phyloP scores from a whole-genome alignment of 768 basidiomycete species.

The Boletus rex-veris region DNA sequence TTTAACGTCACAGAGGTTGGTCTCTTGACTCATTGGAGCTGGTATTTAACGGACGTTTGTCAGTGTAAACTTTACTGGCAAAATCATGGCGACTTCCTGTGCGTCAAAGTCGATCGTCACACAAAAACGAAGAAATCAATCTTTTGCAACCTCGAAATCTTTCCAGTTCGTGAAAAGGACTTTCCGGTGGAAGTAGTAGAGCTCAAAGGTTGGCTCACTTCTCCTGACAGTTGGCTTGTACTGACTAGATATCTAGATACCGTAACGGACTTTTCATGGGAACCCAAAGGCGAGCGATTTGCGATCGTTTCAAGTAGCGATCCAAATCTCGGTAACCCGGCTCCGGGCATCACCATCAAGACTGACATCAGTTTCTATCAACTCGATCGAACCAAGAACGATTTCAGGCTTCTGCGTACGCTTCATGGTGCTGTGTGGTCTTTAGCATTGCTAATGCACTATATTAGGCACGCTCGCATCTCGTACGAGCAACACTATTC shows the following conservation, averaged over 20 bases:
- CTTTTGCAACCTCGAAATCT: conserved; percentile 97
- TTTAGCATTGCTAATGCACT: conserved; percentile 5
- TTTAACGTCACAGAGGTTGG: conserved; percentile 96
- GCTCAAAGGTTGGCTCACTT: conserved; percentile 68
- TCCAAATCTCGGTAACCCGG: conserved; percentile 87
- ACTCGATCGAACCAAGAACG: conserved; percentile 86
- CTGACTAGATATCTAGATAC: conserved; percentile 55
- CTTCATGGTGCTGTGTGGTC: conserved; percentile 4
- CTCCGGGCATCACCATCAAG: conserved; percentile 90
- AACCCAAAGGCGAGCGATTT: conserved; percentile 96
- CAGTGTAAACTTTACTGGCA: conserved; percentile 99
- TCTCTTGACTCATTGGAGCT: conserved; percentile 13
- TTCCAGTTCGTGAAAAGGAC: conserved; percentile 95
- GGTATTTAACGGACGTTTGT: conserved; percentile 7
- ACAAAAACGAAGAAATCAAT: conserved; percentile 98
- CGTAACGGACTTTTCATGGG: conserved; percentile 97
- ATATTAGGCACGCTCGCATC: conserved; percentile 65
- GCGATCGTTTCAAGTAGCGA: conserved; percentile 93
- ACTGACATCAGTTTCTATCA: conserved; percentile 97
- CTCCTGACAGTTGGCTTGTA: background rate
- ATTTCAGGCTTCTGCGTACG: conserved; percentile 88
- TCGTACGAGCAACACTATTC: conserved; percentile 89
- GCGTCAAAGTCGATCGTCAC: conserved; percentile 98
- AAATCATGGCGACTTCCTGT: conserved; percentile 96
- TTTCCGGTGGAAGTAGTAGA: conserved; percentile 97